Conservation (phyloP, 345 rosid species). For the Eucalyptus lansdowneana region DNA sequence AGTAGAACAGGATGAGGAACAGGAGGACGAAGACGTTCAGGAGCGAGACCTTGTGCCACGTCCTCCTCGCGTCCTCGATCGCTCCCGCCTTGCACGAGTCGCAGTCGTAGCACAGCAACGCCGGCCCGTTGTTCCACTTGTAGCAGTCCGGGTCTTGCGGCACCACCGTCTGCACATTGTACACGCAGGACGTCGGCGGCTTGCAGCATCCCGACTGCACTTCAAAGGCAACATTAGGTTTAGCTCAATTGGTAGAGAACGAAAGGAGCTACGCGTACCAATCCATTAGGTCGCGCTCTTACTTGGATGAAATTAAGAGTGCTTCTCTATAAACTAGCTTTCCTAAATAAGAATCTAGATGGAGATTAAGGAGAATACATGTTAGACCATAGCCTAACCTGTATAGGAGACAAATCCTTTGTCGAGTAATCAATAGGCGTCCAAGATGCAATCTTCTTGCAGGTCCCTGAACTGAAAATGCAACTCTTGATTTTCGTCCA, state of each 20-base stretch:
- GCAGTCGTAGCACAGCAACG: constrained; percentile 72
- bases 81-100: constrained; percentile 96
- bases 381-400: constrained; percentile 21
- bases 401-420: constrained; percentile 59
- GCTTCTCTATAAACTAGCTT: neutral
- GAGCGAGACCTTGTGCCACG: constrained; percentile 77
- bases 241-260: neutral
- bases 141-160: constrained; percentile 78
- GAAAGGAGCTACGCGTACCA: neutral
- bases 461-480: constrained; percentile 57
- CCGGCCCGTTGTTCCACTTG: constrained; percentile 55
- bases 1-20: constrained; percentile 53
- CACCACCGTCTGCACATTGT: constrained; percentile 34
- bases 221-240: neutral
- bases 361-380: neutral
- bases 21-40: constrained; percentile 58
- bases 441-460: constrained; percentile 58
- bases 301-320: neutral
- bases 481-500: constrained; percentile 73
- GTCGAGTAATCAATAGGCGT: constrained; percentile 72
- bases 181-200: constrained; percentile 83
- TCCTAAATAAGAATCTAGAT: neutral
- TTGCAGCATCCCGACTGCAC: constrained; percentile 88
- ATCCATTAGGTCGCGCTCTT: neutral
- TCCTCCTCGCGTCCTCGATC: constrained; percentile 64